These are phyloP conservation scores for Agapanthus africanus DNA, from an alignment of 106 monocot species.

Conservation along the genomic window DNA sequence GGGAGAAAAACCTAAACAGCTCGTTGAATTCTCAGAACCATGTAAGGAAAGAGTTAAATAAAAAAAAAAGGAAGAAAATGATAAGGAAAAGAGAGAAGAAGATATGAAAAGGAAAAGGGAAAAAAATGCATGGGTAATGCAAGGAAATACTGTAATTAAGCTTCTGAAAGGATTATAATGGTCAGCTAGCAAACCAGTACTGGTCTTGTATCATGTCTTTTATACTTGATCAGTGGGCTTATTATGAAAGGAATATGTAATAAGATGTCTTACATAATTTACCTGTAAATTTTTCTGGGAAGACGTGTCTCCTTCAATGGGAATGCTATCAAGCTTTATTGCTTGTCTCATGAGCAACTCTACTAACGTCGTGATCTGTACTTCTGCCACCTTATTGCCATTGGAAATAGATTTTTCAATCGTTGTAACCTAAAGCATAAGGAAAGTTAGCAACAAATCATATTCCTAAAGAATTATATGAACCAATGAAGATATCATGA, in stretches of 20 bases:
- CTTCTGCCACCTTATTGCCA: slow-evolving; percentile 65
- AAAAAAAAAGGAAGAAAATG: no score
- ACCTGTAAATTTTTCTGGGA: slow-evolving; percentile 70
- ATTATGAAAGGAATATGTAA: no score
- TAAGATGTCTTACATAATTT: no score
- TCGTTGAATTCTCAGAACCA: no score
- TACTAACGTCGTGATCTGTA: slow-evolving; percentile 72
- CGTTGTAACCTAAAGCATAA: slow-evolving; percentile 36
- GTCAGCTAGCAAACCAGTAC: no score
- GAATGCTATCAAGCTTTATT: slow-evolving; percentile 53
- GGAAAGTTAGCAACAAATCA: not conserved
- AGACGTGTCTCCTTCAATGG: slow-evolving; percentile 41
- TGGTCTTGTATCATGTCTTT: not conserved
- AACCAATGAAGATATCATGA: not conserved
- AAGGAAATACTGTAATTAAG: no score
- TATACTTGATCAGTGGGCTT: not conserved
- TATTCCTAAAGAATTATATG: not conserved
- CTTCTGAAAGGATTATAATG: no score
- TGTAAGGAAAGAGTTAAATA: no score
- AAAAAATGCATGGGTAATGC: no score
- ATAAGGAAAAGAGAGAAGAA: no score
- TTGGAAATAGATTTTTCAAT: slow-evolving; percentile 61
- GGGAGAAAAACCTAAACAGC: no score
- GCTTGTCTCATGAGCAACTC: slow-evolving; percentile 84
- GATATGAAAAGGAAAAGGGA: no score